Evolutionary conservation across 2,329 filamentous ascomycete genomes (phyloP).

Genomic region (Cladophialophora exuberans): DNA sequence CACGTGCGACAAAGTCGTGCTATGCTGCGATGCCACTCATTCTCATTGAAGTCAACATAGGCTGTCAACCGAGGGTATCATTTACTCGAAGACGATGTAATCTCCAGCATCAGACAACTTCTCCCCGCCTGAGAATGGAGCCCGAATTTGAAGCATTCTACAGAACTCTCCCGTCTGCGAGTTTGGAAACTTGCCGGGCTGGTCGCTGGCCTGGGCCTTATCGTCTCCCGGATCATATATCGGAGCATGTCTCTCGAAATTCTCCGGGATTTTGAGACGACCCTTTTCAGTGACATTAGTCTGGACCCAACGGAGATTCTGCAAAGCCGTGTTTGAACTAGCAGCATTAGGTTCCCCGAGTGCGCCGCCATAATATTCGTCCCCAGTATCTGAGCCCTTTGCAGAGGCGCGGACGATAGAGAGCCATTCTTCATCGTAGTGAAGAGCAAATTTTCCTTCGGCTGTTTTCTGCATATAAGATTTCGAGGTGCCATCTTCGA

Average conservation of each 20-base stretch:
- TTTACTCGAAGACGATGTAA: not conserved
- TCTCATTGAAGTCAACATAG: too few relatives aligned
- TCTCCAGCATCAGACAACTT: not conserved
- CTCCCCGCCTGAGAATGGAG: not conserved
- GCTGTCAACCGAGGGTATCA: not conserved
- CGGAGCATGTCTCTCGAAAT: constrained; percentile 77
- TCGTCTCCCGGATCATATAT: constrained; percentile 63
- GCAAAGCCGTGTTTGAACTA: constrained; percentile 70
- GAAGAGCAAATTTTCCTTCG: constrained; percentile 60
- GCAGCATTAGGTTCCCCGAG: constrained; percentile 64
- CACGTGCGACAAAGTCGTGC: too few relatives aligned
- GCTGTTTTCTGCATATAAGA: constrained; percentile 34
- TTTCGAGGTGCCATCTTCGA: constrained; percentile 31
- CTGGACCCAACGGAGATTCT: constrained; percentile 77
- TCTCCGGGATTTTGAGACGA: constrained; percentile 71
- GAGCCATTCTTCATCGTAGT: constrained; percentile 94
- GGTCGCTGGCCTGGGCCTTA: constrained; percentile 61
- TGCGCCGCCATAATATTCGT: constrained; percentile 57
- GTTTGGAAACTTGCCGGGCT: constrained; percentile 81
- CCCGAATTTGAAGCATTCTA: constrained; percentile 15
- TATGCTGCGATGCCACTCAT: too few relatives aligned
- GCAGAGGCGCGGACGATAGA: constrained; percentile 86
- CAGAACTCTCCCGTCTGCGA: constrained; percentile 85
- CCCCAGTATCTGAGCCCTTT: constrained; percentile 65
- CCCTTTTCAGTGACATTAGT: constrained; percentile 67